Evolutionary conservation across 2,329 filamentous ascomycete species (phyloP).

Genomic region (Colletotrichum siamense): DNA sequence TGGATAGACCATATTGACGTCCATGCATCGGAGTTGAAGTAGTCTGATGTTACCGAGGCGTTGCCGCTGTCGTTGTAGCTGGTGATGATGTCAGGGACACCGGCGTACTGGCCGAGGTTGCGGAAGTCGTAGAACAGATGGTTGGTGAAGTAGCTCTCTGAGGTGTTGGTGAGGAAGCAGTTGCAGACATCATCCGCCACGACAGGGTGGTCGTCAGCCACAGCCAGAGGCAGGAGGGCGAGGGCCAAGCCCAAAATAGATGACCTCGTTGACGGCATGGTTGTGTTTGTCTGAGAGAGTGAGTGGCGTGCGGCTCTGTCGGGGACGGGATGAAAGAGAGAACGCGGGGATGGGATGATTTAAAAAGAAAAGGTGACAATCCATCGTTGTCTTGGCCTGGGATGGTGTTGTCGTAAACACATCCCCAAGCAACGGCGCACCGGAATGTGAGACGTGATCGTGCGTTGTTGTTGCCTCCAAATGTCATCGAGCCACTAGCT

Average conservation of each 20-base stretch:
- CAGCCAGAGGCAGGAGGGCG: neutral
- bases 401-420: neutral
- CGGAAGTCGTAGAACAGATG: conserved; percentile 59
- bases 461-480: neutral
- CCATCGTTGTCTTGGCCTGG: neutral
- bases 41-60: conserved; percentile 41
- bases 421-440: neutral
- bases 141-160: conserved; percentile 46
- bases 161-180: conserved; percentile 55
- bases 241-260: conserved; percentile 24
- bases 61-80: conserved; percentile 30
- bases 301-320: neutral
- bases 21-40: conserved; percentile 42
- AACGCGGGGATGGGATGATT: neutral
- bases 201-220: conserved; percentile 19
- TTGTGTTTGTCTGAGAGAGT: neutral
- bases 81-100: conserved; percentile 35
- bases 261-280: conserved; percentile 9
- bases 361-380: neutral
- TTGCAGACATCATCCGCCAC: conserved; percentile 43
- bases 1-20: conserved; percentile 41
- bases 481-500: neutral
- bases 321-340: neutral
- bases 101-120: conserved; percentile 42
- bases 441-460: conserved; percentile 18